Evolutionary conservation across 495 filamentous ascomycete species (phyloP).

Genomic region (Hypoxylon fuscum): DNA sequence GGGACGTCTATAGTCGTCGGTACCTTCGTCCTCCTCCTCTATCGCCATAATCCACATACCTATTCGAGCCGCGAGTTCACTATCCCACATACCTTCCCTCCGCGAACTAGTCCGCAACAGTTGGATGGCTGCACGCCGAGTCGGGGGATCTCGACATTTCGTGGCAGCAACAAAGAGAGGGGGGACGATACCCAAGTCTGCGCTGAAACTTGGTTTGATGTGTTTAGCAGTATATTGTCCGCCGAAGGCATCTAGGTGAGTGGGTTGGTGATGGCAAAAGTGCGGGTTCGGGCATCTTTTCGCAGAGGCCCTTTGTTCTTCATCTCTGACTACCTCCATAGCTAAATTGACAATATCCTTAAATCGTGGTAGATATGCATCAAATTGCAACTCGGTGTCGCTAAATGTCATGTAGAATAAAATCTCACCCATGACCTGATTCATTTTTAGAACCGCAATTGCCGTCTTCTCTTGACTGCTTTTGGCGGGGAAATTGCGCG

Average conservation of each 20-base stretch:
- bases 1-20: conserved; percentile 43
- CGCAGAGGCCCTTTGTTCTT: conserved; percentile 55
- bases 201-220: conserved; percentile 62
- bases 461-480: conserved; percentile 63
- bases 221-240: conserved; percentile 55
- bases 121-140: conserved; percentile 64
- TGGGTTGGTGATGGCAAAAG: conserved; percentile 52
- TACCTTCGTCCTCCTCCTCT: conserved; percentile 61
- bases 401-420: conserved; percentile 64
- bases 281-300: conserved; percentile 54
- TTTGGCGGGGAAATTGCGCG: conserved; percentile 56
- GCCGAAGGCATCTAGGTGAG: conserved; percentile 51
- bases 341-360: conserved; percentile 56
- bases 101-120: conserved; percentile 62
- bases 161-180: conserved; percentile 66
- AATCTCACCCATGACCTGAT: conserved; percentile 60
- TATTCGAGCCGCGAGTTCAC: conserved; percentile 62
- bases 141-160: conserved; percentile 64
- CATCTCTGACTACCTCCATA: conserved; percentile 58
- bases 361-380: conserved; percentile 52
- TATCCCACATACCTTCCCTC: conserved; percentile 73
- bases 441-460: conserved; percentile 64
- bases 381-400: conserved; percentile 58
- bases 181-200: conserved; percentile 63
- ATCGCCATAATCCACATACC: conserved; percentile 63